Percentiles rank a stretch among this genome's conserved stretches.
Evolutionary conservation across 768 basidiomycete genomes (phyloP).

Genomic region (Cystobasidium onofrii): DNA sequence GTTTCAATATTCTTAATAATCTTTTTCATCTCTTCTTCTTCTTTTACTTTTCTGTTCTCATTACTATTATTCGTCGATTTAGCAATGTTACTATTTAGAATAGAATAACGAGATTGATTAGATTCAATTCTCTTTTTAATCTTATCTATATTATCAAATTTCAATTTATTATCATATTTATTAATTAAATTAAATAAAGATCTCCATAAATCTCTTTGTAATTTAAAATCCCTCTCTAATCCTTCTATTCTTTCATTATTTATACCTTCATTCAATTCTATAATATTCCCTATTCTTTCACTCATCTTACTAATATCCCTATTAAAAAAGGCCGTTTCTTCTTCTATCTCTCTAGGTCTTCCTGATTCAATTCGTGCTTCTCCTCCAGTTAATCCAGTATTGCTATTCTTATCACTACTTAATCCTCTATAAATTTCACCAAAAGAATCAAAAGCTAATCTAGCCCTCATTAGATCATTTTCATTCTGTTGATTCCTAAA

Average conservation of each 20-base stretch:
- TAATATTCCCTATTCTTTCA: neutral
- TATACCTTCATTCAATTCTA: neutral
- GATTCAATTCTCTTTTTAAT: slow-evolving; percentile 15
- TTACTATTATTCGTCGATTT: no score
- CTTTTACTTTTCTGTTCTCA: neutral
- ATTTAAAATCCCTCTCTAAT: slow-evolving; percentile 15
- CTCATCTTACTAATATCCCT: neutral
- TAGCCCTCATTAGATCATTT: neutral
- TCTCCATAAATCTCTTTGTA: slow-evolving; percentile 22
- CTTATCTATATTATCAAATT: slow-evolving; percentile 18
- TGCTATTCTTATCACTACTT: neutral
- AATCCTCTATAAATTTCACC: slow-evolving; percentile 11
- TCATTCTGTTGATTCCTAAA: neutral
- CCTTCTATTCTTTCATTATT: neutral
- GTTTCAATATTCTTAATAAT: slow-evolving; percentile 9
- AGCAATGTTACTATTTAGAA: neutral
- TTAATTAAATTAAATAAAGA: neutral
- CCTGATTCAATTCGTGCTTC: neutral
- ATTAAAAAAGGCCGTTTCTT: slow-evolving; percentile 5
- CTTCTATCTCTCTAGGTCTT: slow-evolving; percentile 18
- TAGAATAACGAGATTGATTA: neutral
- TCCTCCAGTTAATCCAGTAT: no score
- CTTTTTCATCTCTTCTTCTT: slow-evolving; percentile 3
- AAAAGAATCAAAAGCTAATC: slow-evolving; percentile 21
- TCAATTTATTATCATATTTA: slow-evolving; percentile 2